Evolutionary conservation across 1,284 basidiomycete species (phyloP).

Genomic region (Austroboletus rostrupii): DNA sequence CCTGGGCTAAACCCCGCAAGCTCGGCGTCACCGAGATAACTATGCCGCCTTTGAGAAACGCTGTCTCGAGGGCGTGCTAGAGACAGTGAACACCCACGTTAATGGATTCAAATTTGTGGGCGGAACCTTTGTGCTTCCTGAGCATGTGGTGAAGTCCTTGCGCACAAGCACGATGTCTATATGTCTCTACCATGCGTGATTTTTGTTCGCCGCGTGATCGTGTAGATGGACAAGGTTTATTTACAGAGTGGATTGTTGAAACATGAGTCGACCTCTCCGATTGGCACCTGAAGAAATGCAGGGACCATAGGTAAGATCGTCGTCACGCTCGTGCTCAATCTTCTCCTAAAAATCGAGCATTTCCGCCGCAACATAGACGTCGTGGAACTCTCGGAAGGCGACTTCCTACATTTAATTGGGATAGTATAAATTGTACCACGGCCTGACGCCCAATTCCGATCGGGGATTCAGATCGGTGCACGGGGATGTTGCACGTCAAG

Average conservation of each 20-base stretch:
- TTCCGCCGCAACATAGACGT: constrained; percentile 8
- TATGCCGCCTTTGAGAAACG: constrained; percentile 38
- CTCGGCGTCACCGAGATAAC: constrained; percentile 20
- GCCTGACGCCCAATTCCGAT: constrained; percentile 39
- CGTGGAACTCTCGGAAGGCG: constrained; percentile 40
- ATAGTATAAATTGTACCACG: constrained; percentile 38
- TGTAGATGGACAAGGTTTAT: background rate
- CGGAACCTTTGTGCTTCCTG: constrained; percentile 43
- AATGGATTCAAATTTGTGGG: constrained; percentile 49
- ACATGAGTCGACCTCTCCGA: too few relatives aligned
- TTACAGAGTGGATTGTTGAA: constrained; percentile 17
- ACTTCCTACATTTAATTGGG: constrained; percentile 42
- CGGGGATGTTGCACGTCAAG: constrained; percentile 6
- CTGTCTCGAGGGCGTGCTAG: constrained; percentile 38
- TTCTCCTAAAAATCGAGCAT: background rate
- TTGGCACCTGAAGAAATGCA: constrained; percentile 15
- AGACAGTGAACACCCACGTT: constrained; percentile 38
- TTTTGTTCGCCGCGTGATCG: background rate
- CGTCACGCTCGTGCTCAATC: background rate
- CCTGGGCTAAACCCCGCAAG: constrained; percentile 10
- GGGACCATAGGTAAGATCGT: constrained; percentile 7
- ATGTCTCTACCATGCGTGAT: constrained; percentile 17
- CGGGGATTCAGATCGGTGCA: constrained; percentile 20
- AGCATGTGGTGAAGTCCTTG: constrained; percentile 8
- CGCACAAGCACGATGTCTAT: constrained; percentile 13